Percentiles rank a stretch among this genome's conserved stretches.
These are phyloP conservation scores for Eutypella sp. DNA, from an alignment of 2,329 filamentous ascomycete genomes.

Conservation along the genomic window DNA sequence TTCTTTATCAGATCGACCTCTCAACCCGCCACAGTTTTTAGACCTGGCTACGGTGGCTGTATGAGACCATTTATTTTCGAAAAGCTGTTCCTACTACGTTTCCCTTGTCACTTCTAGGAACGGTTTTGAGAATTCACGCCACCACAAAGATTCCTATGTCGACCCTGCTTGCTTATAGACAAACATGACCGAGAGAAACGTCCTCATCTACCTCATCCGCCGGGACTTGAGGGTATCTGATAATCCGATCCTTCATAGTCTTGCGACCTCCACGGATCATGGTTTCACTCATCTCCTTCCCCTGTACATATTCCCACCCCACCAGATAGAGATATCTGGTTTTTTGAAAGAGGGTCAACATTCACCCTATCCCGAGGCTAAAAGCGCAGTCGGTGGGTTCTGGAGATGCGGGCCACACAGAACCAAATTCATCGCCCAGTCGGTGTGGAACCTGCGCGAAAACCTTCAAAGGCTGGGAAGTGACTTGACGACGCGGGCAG, in stretches of 20 bases:
- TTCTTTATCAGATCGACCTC: too few relatives aligned
- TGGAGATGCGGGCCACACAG: slow-evolving; percentile 72
- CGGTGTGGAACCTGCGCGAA: slow-evolving; percentile 66
- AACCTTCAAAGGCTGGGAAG: slow-evolving; percentile 55
- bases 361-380: slow-evolving; percentile 65
- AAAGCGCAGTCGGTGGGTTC: slow-evolving; percentile 59
- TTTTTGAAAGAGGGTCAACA: slow-evolving; percentile 52
- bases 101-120: too few relatives aligned
- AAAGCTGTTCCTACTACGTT: too few relatives aligned
- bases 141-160: not conserved
- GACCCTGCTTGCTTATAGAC: not conserved
- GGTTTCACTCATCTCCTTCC: slow-evolving; percentile 66
- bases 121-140: too few relatives aligned
- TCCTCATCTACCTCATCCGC: slow-evolving; percentile 67
- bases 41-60: too few relatives aligned
- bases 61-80: too few relatives aligned
- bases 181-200: slow-evolving; percentile 33
- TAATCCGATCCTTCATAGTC: slow-evolving; percentile 65
- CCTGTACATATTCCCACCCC: slow-evolving; percentile 62
- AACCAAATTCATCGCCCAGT: slow-evolving; percentile 66
- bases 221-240: slow-evolving; percentile 69
- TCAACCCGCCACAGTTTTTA: too few relatives aligned
- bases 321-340: slow-evolving; percentile 71
- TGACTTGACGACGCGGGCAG: slow-evolving; percentile 60
- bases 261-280: slow-evolving; percentile 43